Percentiles rank a stretch among this genome's conserved stretches.
Conservation (phyloP, 305 asterid species). For the Plantago coronopus region DNA sequence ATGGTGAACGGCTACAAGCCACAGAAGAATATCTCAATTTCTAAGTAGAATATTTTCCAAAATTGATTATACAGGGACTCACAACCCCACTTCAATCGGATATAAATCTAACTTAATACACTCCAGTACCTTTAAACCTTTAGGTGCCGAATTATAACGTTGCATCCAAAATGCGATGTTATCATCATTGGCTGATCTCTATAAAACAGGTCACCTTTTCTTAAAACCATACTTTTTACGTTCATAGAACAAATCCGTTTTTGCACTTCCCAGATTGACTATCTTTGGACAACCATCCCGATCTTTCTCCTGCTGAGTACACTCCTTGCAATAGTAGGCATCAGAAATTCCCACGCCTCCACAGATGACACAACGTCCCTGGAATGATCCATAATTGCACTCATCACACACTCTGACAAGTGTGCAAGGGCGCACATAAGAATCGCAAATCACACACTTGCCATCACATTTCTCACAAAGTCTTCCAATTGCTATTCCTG, state of each 20-base stretch:
- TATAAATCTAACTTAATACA: no score
- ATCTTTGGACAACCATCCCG: conserved; percentile 81
- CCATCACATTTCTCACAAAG: conserved; percentile 84
- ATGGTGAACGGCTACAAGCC: no score
- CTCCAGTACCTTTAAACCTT: no score
- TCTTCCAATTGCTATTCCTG: conserved; percentile 77
- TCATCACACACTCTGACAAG: conserved; percentile 78
- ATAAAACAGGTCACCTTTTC: conserved; percentile 34
- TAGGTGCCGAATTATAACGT: no score
- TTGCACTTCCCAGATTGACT: conserved; percentile 78
- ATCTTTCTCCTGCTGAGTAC: conserved; percentile 82
- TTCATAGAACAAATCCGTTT: conserved; percentile 77
- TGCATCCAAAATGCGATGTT: no score
- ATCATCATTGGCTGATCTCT: no score
- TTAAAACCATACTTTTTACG: conserved; percentile 76
- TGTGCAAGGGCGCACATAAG: conserved; percentile 79
- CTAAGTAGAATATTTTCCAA: no score
- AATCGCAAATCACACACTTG: conserved; percentile 72
- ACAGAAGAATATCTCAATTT: no score
- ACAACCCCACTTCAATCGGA: no score
- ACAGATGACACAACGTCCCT: conserved; percentile 79
- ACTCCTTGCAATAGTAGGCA: conserved; percentile 85
- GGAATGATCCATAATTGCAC: conserved; percentile 82
- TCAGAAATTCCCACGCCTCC: conserved; percentile 85
- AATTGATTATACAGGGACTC: no score